phyloP scores from a whole-genome alignment of 1,139 yeast genomes.

The Candida pseudoviswanathii region DNA sequence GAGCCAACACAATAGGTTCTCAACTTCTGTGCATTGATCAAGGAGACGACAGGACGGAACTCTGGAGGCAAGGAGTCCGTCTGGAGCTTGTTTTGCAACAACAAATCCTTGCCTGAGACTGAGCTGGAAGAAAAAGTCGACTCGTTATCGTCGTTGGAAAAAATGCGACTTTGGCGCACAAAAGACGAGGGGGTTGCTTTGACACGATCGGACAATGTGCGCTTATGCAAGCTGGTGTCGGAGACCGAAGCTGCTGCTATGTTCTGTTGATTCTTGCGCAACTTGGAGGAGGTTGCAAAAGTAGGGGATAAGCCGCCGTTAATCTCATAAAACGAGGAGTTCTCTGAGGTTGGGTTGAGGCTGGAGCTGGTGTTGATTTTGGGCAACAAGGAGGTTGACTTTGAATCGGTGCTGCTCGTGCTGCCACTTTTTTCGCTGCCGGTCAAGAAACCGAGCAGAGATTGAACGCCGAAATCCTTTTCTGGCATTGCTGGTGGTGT shows the following conservation, averaged over 20 bases:
- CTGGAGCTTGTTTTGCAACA: slow-evolving; percentile 24
- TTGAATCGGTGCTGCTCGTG: slow-evolving; percentile 10
- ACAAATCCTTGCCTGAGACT: slow-evolving; percentile 20
- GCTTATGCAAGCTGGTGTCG: slow-evolving; percentile 14
- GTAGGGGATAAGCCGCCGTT: slow-evolving; percentile 3
- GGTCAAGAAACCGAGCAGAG: slow-evolving; percentile 7
- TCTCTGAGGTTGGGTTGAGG: slow-evolving; percentile 7
- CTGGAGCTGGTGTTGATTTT: slow-evolving; percentile 7
- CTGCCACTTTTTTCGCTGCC: slow-evolving; percentile 11
- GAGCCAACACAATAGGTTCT: slow-evolving; percentile 41
- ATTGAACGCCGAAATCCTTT: not conserved
- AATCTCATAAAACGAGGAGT: slow-evolving; percentile 11
- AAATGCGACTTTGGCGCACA: slow-evolving; percentile 40
- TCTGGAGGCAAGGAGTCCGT: slow-evolving; percentile 39
- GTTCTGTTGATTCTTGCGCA: slow-evolving; percentile 7
- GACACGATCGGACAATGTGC: slow-evolving; percentile 30
- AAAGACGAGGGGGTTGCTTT: slow-evolving; percentile 41
- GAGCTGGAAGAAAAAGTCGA: slow-evolving; percentile 19
- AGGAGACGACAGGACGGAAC: slow-evolving; percentile 43
- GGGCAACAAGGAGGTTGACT: slow-evolving; percentile 8
- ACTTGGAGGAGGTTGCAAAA: slow-evolving; percentile 9
- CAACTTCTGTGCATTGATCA: slow-evolving; percentile 44
- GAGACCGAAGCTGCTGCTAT: slow-evolving; percentile 5
- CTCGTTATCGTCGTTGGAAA: slow-evolving; percentile 24
- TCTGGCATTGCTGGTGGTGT: slow-evolving; percentile 1